Evolutionary conservation across 345 rosid species (phyloP).

Genomic region (Capsella bursapastoris): DNA sequence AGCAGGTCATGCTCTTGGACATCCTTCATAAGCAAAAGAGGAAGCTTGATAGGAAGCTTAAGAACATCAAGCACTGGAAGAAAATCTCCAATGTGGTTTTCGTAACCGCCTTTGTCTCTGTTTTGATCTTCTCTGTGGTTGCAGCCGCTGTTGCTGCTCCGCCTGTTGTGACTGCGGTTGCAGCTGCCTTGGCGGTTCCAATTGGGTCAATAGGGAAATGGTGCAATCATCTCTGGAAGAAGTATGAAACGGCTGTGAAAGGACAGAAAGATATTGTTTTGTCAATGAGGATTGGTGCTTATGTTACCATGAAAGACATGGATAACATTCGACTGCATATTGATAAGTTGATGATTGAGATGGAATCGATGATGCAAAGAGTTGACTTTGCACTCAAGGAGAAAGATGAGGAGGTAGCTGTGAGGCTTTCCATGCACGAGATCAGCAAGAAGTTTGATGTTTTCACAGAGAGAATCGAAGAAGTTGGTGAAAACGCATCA

Average conservation of each 20-base stretch:
- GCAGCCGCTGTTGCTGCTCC: slow-evolving; percentile 92
- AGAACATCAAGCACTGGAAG: slow-evolving; percentile 73
- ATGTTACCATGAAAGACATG: slow-evolving; percentile 62
- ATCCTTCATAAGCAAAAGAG: slow-evolving; percentile 54
- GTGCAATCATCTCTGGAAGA: slow-evolving; percentile 71
- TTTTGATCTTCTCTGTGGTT: slow-evolving; percentile 78
- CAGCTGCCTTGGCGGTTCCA: slow-evolving; percentile 73
- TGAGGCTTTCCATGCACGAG: slow-evolving; percentile 75
- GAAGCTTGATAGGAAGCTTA: slow-evolving; percentile 77
- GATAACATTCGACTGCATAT: slow-evolving; percentile 60
- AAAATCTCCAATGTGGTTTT: slow-evolving; percentile 74
- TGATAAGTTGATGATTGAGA: slow-evolving; percentile 55
- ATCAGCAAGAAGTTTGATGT: slow-evolving; percentile 67
- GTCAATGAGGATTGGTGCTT: slow-evolving; percentile 58
- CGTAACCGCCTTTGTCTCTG: slow-evolving; percentile 70
- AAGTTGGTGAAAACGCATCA: slow-evolving; percentile 61
- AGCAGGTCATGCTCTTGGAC: slow-evolving; percentile 61
- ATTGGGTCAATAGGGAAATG: slow-evolving; percentile 80
- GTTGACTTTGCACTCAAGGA: slow-evolving; percentile 58
- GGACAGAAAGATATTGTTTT: slow-evolving; percentile 58
- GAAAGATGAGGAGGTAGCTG: slow-evolving; percentile 51
- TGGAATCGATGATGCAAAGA: slow-evolving; percentile 57
- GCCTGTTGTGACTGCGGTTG: slow-evolving; percentile 69
- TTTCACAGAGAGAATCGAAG: slow-evolving; percentile 63
- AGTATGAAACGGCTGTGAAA: slow-evolving; percentile 61